Evolutionary conservation across 176 grass and related monocot species (phyloP).

Genomic region (Eremochloa ophiuroides): DNA sequence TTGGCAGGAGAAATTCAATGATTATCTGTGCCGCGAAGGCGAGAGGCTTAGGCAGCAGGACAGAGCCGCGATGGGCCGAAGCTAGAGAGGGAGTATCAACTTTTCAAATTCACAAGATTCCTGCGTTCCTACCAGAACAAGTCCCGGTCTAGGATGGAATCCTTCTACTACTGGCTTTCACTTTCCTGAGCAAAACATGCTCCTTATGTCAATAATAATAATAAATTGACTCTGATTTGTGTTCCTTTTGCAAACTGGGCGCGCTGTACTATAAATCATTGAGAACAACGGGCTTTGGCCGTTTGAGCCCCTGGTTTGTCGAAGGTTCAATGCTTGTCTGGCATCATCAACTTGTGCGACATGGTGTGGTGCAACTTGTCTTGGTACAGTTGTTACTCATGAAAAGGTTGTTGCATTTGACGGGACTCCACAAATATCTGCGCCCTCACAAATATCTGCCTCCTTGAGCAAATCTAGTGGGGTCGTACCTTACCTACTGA

Average conservation of each 20-base stretch:
- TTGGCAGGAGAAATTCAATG: slow-evolving; percentile 53
- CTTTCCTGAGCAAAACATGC: background rate
- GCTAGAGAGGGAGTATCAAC: background rate
- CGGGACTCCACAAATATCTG: no score
- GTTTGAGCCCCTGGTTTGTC: background rate
- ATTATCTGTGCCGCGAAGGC: slow-evolving; percentile 43
- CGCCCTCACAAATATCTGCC: no score
- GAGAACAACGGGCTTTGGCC: background rate
- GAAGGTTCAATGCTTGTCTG: background rate
- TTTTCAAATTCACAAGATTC: background rate
- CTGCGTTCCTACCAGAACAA: background rate
- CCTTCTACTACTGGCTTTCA: background rate
- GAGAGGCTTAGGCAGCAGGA: slow-evolving; percentile 57
- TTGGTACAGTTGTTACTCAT: no score
- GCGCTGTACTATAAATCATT: background rate
- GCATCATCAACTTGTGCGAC: background rate
- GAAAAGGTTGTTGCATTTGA: background rate
- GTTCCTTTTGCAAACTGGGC: background rate
- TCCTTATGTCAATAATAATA: background rate
- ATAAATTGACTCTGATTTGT: background rate
- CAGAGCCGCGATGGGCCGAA: slow-evolving; percentile 26
- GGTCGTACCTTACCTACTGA: no score
- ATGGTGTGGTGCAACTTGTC: no score
- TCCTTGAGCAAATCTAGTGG: no score
- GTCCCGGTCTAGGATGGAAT: background rate